Evolutionary conservation across 345 rosid genomes (phyloP).

Genomic region (Citrus maxima): DNA sequence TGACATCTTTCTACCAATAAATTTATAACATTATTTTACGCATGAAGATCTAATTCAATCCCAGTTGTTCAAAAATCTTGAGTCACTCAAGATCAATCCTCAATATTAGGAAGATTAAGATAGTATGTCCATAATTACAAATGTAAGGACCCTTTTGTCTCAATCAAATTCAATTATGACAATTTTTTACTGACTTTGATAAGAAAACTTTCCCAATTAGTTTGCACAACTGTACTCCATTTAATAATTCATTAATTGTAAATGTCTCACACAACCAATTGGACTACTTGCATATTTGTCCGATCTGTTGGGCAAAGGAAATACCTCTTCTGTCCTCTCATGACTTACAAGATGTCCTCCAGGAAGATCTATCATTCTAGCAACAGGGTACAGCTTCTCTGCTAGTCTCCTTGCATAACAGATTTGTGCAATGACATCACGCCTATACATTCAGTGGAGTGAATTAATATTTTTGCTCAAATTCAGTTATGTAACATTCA

Average conservation of each 20-base stretch:
- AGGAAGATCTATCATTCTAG: conserved; percentile 92
- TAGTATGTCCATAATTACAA: neutral
- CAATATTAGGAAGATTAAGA: neutral
- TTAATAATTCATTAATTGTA: neutral
- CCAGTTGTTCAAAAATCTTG: neutral
- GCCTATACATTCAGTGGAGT: conserved; percentile 40
- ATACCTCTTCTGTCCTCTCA: conserved; percentile 90
- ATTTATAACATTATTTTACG: neutral
- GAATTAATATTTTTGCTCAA: conserved; percentile 16
- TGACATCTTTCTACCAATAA: neutral
- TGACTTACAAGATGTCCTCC: conserved; percentile 98
- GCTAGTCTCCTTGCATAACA: conserved; percentile 83
- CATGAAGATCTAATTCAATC: neutral
- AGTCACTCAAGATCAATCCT: neutral
- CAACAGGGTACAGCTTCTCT: conserved; percentile 68
- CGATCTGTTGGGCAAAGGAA: neutral
- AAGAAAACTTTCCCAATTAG: neutral
- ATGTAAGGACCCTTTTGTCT: neutral
- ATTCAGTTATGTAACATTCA: neutral
- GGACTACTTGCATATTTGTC: neutral
- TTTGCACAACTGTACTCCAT: neutral
- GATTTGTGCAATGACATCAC: conserved; percentile 91
- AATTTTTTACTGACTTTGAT: neutral
- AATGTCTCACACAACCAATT: neutral
- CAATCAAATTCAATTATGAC: neutral